Evolutionary conservation across 2,329 filamentous ascomycete species (phyloP).

Genomic region (Sporothrix brunneoviolacea): DNA sequence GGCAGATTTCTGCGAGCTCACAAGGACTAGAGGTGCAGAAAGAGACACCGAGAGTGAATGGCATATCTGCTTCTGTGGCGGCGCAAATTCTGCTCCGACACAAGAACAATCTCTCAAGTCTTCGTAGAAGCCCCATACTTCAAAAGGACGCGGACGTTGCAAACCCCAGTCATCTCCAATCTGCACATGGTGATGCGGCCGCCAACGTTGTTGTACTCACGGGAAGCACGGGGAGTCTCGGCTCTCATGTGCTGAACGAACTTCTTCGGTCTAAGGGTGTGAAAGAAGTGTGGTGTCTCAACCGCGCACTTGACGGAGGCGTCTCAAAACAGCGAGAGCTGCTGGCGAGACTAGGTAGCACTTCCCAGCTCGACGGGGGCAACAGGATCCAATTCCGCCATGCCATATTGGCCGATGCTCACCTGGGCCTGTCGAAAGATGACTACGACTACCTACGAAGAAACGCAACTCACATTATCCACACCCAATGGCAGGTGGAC

Average conservation of each 20-base stretch:
- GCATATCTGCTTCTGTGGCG: too few relatives aligned
- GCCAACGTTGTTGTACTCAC: constrained; percentile 1
- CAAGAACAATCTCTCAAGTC: too few relatives aligned
- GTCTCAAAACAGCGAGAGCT: not conserved
- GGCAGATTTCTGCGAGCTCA: too few relatives aligned
- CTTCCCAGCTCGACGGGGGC: too few relatives aligned
- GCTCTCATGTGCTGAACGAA: not conserved
- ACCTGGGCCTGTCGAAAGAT: not conserved
- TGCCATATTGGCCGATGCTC: not conserved
- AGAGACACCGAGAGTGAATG: too few relatives aligned
- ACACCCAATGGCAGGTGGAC: constrained; percentile 9
- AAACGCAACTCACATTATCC: not conserved
- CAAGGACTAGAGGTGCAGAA: too few relatives aligned
- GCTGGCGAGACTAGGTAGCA: too few relatives aligned
- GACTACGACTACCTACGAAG: not conserved
- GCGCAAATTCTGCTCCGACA: too few relatives aligned
- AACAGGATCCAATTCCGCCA: not conserved
- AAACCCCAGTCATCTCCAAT: too few relatives aligned
- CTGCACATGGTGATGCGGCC: too few relatives aligned
- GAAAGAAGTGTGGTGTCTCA: not conserved
- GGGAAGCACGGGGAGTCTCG: constrained; percentile 3
- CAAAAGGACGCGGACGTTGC: too few relatives aligned
- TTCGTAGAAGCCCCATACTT: too few relatives aligned
- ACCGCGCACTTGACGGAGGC: not conserved
- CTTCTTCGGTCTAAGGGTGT: not conserved